These are phyloP conservation scores for Penicillium odoratum DNA, from an alignment of 495 filamentous ascomycete genomes.

Conservation along the genomic window DNA sequence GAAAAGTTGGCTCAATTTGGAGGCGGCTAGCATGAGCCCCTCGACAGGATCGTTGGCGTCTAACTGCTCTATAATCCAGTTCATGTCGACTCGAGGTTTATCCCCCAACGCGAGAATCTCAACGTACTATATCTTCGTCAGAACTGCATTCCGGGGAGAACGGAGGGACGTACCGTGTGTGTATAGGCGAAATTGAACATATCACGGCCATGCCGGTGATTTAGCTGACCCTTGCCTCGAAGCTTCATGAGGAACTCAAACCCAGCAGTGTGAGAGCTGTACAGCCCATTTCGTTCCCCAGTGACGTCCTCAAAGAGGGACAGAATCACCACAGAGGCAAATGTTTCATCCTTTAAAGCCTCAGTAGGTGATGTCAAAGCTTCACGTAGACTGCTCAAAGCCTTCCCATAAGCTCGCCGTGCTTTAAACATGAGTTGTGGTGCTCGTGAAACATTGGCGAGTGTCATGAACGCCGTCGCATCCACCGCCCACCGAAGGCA, in stretches of 20 bases:
- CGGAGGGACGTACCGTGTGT: slow-evolving; percentile 33
- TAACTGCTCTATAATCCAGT: slow-evolving; percentile 32
- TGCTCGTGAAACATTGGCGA: slow-evolving; percentile 34
- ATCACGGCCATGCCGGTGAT: slow-evolving; percentile 36
- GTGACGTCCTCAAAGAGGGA: slow-evolving; percentile 45
- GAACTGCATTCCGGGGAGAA: neutral
- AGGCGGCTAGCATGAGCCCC: slow-evolving; percentile 36
- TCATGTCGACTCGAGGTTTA: slow-evolving; percentile 33
- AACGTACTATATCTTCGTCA: slow-evolving; percentile 32
- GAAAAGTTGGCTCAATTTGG: slow-evolving; percentile 35
- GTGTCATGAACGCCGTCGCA: slow-evolving; percentile 39
- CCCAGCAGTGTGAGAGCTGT: slow-evolving; percentile 44
- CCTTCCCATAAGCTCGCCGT: slow-evolving; percentile 37
- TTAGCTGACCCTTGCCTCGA: slow-evolving; percentile 35
- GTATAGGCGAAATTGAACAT: slow-evolving; percentile 46
- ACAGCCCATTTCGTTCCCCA: slow-evolving; percentile 40
- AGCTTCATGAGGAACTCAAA: slow-evolving; percentile 43
- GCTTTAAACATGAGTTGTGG: slow-evolving; percentile 32
- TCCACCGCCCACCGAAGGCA: slow-evolving; percentile 44
- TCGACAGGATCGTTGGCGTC: slow-evolving; percentile 36
- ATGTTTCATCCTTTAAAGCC: slow-evolving; percentile 43
- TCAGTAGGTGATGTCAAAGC: slow-evolving; percentile 31
- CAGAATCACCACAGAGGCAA: slow-evolving; percentile 41
- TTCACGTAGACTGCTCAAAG: slow-evolving; percentile 32
- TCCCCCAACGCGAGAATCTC: slow-evolving; percentile 41